Evolutionary conservation across 1,284 basidiomycete species (phyloP), one percentile per base, ranked within the genome.

Genomic region (Cryptococcus floricola): DNA sequence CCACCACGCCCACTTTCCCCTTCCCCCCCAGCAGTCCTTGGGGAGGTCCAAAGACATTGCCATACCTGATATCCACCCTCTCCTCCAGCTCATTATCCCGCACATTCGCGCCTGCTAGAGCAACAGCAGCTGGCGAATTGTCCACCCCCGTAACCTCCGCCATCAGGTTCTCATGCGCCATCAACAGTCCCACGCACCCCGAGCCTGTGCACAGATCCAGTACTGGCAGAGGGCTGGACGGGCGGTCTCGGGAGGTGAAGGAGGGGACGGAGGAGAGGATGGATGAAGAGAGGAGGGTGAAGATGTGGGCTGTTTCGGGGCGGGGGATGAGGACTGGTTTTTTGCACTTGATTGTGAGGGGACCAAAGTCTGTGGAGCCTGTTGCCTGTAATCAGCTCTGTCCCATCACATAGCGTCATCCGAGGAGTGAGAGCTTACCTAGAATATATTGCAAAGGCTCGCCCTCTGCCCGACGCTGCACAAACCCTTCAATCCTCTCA

Each of bases 371-470:
- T 65, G 91, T 88, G 41, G 84, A 84, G 16, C 91, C 91, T 93
- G 37, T 2, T 12, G 48, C 19, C 12, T 39, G 5, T 3, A 1
- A 42, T 46, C 45, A 46, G 18, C 45, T 46, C 9, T 8, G 14
- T 42, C 16, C 8, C 16, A 16, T 8, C 10, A 2, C 4, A 8
- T 42, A 10, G 41, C 9, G 10, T 46, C 13, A 14, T 39, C 19
- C 18, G 14, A 46, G 25, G 50, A 16, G 43, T 14, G 25, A 14
- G 31, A 54, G 73, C 80, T 58, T 69, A 89, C 91, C 91, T 41
- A 95, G 81, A 63, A 95, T 87, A 71, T 94, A 95, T 67, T 94
- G 90, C n/a, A 94, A 79, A 0, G 91, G 91, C 75, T 91, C 89
- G 16, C 89, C 86, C 4, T 67, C 61, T 13, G 82, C 65, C 61